Conservation (phyloP, 805 yeast species). For the Saccharomycopsis fibuligera region DNA sequence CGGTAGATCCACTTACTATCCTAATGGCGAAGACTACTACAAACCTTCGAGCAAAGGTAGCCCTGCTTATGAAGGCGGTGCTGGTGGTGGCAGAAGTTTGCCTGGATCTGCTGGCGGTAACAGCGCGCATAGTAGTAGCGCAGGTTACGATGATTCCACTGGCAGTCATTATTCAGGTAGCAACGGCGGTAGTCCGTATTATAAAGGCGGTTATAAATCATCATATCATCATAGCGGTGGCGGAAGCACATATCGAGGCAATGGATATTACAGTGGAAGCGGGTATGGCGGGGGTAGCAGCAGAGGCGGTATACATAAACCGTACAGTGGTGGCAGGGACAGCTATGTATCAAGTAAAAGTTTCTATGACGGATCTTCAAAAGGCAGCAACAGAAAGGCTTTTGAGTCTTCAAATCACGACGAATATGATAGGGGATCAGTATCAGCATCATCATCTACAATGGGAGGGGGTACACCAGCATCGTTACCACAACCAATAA, state of each 20-base stretch:
- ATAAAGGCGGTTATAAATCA: slow-evolving; percentile 1
- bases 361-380: background rate
- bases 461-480: too few species aligned
- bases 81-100: background rate
- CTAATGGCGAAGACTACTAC: background rate
- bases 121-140: background rate
- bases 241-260: too few species aligned
- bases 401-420: background rate
- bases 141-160: too few species aligned
- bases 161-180: too few species aligned
- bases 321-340: background rate
- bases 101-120: background rate
- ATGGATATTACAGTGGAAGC: too few species aligned
- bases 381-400: background rate
- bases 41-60: background rate
- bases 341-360: background rate
- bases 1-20: background rate
- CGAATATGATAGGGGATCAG: too few species aligned
- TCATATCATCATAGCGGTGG: too few species aligned
- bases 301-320: background rate
- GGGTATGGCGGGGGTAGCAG: background rate
- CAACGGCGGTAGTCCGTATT: background rate
- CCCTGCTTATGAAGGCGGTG: background rate
- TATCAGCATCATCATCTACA: too few species aligned
- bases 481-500: too few species aligned